These are phyloP conservation scores for Boletus sp. DNA, from an alignment of 768 basidiomycete genomes.

Conservation along the genomic window DNA sequence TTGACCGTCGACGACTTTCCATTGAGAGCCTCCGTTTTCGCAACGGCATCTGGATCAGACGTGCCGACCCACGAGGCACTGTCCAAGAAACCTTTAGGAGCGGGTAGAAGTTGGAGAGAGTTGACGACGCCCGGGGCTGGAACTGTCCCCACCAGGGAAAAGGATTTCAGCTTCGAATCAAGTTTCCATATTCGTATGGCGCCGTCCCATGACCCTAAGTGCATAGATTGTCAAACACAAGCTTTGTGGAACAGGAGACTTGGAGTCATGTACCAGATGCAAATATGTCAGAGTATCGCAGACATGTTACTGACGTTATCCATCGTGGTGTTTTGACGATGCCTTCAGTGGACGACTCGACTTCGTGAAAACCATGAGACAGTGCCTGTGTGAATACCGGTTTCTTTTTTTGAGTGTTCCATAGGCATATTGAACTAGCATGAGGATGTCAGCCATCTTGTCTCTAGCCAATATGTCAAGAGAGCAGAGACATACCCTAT, in stretches of 20 bases:
- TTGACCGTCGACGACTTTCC: slow-evolving; percentile 25
- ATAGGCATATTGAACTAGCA: slow-evolving; percentile 78
- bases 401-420: slow-evolving; percentile 93
- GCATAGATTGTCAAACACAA: slow-evolving; percentile 3
- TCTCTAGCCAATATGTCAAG: neutral
- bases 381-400: slow-evolving; percentile 83
- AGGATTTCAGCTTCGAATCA: slow-evolving; percentile 73
- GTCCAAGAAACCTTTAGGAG: slow-evolving; percentile 42
- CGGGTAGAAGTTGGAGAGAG: slow-evolving; percentile 76
- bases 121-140: slow-evolving; percentile 82
- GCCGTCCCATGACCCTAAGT: slow-evolving; percentile 90
- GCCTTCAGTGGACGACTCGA: slow-evolving; percentile 70
- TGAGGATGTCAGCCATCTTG: neutral
- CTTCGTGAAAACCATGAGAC: slow-evolving; percentile 83
- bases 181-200: slow-evolving; percentile 89
- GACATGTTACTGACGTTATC: slow-evolving; percentile 80
- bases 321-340: slow-evolving; percentile 78
- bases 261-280: slow-evolving; percentile 65
- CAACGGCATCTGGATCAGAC: neutral
- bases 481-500: slow-evolving; percentile 66
- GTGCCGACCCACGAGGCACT: slow-evolving; percentile 42
- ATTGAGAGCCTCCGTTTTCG: neutral
- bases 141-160: slow-evolving; percentile 63
- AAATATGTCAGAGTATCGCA: slow-evolving; percentile 89
- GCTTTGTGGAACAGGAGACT: neutral